These are phyloP conservation scores for Picea sitchensis DNA, from an alignment of 75 land plant genomes.

Conservation along the genomic window DNA sequence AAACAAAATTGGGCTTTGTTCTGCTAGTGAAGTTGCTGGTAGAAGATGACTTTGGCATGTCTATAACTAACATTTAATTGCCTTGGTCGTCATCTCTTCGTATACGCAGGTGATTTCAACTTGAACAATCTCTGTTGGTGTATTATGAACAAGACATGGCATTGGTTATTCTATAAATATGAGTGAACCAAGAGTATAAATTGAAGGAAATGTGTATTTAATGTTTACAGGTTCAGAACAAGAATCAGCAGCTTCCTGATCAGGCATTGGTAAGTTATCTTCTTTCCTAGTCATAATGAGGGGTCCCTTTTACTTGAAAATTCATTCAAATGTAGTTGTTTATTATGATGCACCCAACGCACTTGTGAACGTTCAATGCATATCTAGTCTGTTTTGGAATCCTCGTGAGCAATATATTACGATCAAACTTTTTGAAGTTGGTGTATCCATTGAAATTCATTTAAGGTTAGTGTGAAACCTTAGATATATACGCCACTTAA, in stretches of 20 bases:
- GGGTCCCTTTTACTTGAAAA: not conserved
- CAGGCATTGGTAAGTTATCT: slow-evolving; percentile 69
- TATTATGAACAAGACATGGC: not conserved
- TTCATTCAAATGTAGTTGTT: slow-evolving; percentile 3
- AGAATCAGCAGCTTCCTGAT: slow-evolving; percentile 68
- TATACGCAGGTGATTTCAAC: not conserved
- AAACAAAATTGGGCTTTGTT: not conserved
- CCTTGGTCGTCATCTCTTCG: not conserved
- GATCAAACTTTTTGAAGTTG: not conserved
- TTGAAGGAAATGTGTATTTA: not conserved
- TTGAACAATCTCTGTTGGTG: not conserved
- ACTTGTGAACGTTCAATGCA: not conserved
- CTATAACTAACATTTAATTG: not conserved
- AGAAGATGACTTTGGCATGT: not conserved
- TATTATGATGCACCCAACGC: not conserved
- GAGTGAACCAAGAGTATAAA: not conserved
- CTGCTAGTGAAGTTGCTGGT: not conserved
- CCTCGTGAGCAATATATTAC: not conserved
- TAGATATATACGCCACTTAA: not conserved
- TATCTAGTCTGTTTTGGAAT: not conserved
- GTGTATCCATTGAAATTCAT: too few relatives aligned
- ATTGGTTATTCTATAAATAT: not conserved
- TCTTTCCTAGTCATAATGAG: not conserved
- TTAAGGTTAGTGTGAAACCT: not conserved
- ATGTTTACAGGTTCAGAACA: slow-evolving; percentile 70